Conservation (phyloP, 2,329 filamentous ascomycete species). For the Pestalotiopsis sp. region DNA sequence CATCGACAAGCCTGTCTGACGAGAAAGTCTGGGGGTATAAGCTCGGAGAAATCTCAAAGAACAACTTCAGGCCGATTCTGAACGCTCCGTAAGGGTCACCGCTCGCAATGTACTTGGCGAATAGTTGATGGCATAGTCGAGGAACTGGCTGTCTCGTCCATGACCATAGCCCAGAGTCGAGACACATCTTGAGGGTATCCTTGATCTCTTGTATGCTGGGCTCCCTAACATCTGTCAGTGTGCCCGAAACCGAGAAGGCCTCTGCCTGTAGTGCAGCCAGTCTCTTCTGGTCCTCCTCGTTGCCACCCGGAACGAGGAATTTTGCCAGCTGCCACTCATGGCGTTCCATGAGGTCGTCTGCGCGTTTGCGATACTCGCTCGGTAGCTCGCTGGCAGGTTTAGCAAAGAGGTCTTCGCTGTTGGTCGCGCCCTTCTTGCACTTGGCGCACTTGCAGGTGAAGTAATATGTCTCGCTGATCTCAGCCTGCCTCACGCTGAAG, state of each 20-base stretch:
- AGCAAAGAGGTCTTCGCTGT: constrained; percentile 42
- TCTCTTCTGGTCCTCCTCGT: constrained; percentile 20
- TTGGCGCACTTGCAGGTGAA: constrained; percentile 51
- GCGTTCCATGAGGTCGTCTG: constrained; percentile 21
- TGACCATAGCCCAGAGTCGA: constrained; percentile 27
- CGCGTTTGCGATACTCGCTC: constrained; percentile 18
- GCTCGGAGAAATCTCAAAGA: constrained; percentile 26
- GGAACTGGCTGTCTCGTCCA: constrained; percentile 29
- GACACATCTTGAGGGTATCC: constrained; percentile 25
- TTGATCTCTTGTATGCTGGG: constrained; percentile 21
- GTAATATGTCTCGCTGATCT: constrained; percentile 46
- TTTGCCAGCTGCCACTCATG: constrained; percentile 18
- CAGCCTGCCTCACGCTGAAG: constrained; percentile 42
- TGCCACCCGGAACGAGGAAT: constrained; percentile 14
- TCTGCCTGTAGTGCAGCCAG: constrained; percentile 27
- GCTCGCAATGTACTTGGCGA: constrained; percentile 22
- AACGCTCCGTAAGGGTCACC: constrained; percentile 26
- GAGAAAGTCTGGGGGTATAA: constrained; percentile 25
- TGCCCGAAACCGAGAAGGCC: constrained; percentile 22
- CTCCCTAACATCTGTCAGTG: constrained; percentile 13
- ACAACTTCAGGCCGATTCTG: constrained; percentile 26
- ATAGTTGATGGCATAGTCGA: constrained; percentile 24
- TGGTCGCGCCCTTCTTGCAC: constrained; percentile 41
- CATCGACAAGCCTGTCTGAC: constrained; percentile 23
- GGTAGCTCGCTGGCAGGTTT: constrained; percentile 22